Base-by-base conservation (phyloP, 768 basidiomycete species). In the Phlebiopsis gigantea region DNA sequence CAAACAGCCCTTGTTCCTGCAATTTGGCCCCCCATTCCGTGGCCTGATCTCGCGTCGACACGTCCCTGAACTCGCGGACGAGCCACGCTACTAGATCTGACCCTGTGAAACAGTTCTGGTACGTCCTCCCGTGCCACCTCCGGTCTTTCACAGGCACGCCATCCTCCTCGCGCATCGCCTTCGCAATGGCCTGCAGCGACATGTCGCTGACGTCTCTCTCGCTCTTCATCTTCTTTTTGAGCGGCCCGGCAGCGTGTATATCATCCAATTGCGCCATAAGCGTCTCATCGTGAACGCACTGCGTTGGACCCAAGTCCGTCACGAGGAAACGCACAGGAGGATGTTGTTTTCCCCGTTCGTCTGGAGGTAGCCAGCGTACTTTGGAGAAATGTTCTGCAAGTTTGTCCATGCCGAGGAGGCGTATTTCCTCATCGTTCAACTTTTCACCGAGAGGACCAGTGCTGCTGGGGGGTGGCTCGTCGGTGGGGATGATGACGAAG, bases 21-120 rank as follows among this genome's bases (percentile, higher is more conserved):
- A 98, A 69, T 62, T 79, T 86, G 28, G 77, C 72, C 5, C 91
- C 96, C 82, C 84, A 88, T 59, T 93, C 89, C 17, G 80, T 73
- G 0, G 81, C 96, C 62, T 93, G 88, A 25, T 87, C 83, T 51
- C 91, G 77, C 15, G 87, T 89, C 1, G 88, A 85, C 6, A 97
- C 83, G 66, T 98, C 95, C 28, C 85, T 81, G 65, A 94, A 98
- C 69, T 94, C 90, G 29, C 90, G 81, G n/a, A 90, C 82, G 19
- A 97, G 74, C 95, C 95, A 98, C 1, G 87, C 87, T 22, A 94
- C 89, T 62, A 98, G 84, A 42, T 93, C 91, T 60, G 83, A 85
- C 1, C 95, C 95, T 9, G 85, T 91, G 68, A 98, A 98, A 4
- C 88, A 85, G 60, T 93, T 87, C 2, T 82, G 79, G 65, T 93